Conservation (phyloP, 1,284 basidiomycete species). For the Irpex lacteus region DNA sequence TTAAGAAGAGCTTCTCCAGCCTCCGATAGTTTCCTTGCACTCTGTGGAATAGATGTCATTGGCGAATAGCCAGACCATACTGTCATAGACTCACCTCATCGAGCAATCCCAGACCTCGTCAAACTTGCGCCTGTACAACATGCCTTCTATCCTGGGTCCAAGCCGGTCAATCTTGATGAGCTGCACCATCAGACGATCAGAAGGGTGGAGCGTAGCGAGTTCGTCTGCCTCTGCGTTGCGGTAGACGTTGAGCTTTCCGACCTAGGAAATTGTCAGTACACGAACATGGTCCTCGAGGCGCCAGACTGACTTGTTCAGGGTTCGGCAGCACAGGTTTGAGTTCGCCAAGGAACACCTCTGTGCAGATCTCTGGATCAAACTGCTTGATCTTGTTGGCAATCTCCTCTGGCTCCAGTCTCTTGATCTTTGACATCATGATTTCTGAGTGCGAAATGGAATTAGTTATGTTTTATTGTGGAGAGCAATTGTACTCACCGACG, state of each 20-base stretch:
- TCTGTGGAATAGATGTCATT: conserved; percentile 39
- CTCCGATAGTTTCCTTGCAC: conserved; percentile 75
- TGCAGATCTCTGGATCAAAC: conserved; percentile 85
- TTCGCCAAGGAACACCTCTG: conserved; percentile 84
- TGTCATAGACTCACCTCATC: conserved; percentile 51
- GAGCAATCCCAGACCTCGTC: conserved; percentile 76
- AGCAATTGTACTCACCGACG: conserved; percentile 59
- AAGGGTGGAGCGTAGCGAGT: conserved; percentile 84
- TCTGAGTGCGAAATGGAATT: conserved; percentile 44
- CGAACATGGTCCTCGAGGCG: conserved; percentile 3
- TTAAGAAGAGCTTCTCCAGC: conserved; percentile 76
- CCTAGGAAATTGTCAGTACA: conserved; percentile 39
- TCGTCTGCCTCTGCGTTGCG: conserved; percentile 87
- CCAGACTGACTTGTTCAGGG: conserved; percentile 72
- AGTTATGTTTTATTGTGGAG: background rate
- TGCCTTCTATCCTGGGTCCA: conserved; percentile 88
- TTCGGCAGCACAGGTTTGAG: conserved; percentile 84
- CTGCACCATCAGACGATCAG: conserved; percentile 96
- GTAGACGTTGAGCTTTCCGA: conserved; percentile 91
- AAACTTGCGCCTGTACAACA: conserved; percentile 89
- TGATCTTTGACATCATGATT: conserved; percentile 86
- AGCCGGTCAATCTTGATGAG: conserved; percentile 94
- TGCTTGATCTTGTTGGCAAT: conserved; percentile 80
- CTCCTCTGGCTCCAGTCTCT: conserved; percentile 79
- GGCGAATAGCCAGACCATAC: conserved; percentile 13